These are phyloP conservation scores for Begonia masoniana DNA, from an alignment of 306 rosid genomes.

Conservation along the genomic window DNA sequence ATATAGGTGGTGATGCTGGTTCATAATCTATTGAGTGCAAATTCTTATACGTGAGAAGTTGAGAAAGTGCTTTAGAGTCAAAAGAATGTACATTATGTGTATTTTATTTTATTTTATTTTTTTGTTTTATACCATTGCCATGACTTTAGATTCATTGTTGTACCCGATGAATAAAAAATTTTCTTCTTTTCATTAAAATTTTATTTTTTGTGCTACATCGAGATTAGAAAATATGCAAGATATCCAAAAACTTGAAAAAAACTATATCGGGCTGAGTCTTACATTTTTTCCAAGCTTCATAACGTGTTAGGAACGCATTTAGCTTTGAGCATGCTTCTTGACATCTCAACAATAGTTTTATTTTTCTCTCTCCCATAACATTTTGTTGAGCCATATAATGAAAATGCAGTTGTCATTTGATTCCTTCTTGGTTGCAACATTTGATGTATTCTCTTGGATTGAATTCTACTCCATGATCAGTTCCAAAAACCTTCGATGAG, in stretches of 20 bases:
- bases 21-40: background rate
- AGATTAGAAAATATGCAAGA: background rate
- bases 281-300: background rate
- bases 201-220: background rate
- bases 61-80: background rate
- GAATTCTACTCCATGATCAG: conserved; percentile 3
- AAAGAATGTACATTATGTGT: too few relatives aligned
- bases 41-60: background rate
- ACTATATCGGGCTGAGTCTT: background rate
- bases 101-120: too few relatives aligned
- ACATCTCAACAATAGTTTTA: background rate
- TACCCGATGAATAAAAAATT: too few relatives aligned
- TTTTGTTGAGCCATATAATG: conserved; percentile 1
- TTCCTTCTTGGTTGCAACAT: background rate
- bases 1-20: background rate
- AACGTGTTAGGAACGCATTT: background rate
- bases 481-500: background rate
- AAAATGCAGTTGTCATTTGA: background rate
- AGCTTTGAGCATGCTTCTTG: conserved; percentile 1
- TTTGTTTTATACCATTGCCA: too few relatives aligned
- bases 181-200: too few relatives aligned
- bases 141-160: too few relatives aligned
- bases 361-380: background rate
- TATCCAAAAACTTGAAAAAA: background rate
- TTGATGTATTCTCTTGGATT: background rate